phyloP scores from a whole-genome alignment of 257 asterid species.

The Petrea volubilis region DNA sequence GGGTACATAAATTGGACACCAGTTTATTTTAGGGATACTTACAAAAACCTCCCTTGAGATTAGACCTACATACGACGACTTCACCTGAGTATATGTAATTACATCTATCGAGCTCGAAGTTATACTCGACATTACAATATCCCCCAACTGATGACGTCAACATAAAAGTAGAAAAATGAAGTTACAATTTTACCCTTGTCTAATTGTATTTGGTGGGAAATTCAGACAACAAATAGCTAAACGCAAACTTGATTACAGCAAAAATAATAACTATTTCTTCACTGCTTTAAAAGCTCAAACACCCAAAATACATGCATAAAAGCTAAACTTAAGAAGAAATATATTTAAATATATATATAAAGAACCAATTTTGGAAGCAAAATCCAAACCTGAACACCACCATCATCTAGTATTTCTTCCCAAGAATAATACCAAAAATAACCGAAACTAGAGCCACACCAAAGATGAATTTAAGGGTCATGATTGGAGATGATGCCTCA shows the following conservation, averaged over 20 bases:
- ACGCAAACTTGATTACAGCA: conserved; percentile 3
- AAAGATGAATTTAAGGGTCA: conserved; percentile 38
- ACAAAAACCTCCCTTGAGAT: too few relatives aligned
- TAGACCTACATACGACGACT: too few relatives aligned
- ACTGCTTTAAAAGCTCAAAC: too few relatives aligned
- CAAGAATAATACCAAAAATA: conserved; percentile 52
- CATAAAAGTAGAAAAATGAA: too few relatives aligned
- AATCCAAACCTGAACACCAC: conserved; percentile 3
- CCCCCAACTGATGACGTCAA: too few relatives aligned
- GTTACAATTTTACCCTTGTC: too few relatives aligned
- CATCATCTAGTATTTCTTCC: conserved; percentile 21
- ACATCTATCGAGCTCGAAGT: too few relatives aligned
- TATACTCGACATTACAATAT: too few relatives aligned
- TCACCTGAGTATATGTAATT: too few relatives aligned
- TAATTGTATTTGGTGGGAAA: too few relatives aligned
- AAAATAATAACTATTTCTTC: background rate
- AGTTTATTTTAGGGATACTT: too few relatives aligned
- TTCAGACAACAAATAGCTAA: background rate
- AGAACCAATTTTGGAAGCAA: background rate
- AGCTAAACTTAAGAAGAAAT: background rate
- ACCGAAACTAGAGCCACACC: conserved; percentile 67
- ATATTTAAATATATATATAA: background rate
- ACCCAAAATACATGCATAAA: background rate
- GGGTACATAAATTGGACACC: too few relatives aligned
- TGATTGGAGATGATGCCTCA: conserved; percentile 36